Evolutionary conservation across 495 filamentous ascomycete genomes (phyloP).

Genomic region (Hypoxylon subgilvum): DNA sequence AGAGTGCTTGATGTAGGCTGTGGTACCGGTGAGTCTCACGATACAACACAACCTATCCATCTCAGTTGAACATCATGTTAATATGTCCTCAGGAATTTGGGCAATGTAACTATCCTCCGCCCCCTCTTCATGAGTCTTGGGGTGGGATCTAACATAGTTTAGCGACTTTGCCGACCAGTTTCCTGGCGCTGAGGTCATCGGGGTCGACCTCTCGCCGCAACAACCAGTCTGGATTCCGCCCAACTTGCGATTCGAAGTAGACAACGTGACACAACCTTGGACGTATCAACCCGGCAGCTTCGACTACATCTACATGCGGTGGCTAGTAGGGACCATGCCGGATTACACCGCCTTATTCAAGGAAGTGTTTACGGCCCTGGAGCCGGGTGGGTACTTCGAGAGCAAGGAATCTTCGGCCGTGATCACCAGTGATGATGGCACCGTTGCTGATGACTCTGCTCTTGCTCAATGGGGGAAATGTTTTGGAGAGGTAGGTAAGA

Average conservation of each 20-base stretch:
- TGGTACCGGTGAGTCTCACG: conserved; percentile 42
- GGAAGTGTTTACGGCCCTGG: conserved; percentile 35
- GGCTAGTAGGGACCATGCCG: conserved; percentile 59
- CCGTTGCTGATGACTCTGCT: conserved; percentile 51
- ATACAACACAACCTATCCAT: neutral
- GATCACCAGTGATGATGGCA: conserved; percentile 57
- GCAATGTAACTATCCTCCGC: conserved; percentile 39
- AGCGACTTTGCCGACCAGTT: conserved; percentile 65
- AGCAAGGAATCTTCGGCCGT: conserved; percentile 52
- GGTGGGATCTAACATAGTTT: conserved; percentile 2
- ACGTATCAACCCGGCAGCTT: conserved; percentile 50
- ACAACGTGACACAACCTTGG: conserved; percentile 59
- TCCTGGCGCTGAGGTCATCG: conserved; percentile 58
- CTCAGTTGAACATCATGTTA: no score
- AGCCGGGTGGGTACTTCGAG: conserved; percentile 52
- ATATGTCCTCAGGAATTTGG: conserved; percentile 41
- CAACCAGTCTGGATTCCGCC: conserved; percentile 57
- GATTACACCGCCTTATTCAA: conserved; percentile 59
- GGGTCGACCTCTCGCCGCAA: conserved; percentile 62
- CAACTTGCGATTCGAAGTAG: conserved; percentile 62
- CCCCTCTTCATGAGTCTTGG: neutral
- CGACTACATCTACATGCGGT: conserved; percentile 68
- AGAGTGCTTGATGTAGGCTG: conserved; percentile 48
- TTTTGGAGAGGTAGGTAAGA: conserved; percentile 50
- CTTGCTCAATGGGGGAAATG: conserved; percentile 54